These are phyloP conservation scores for Pelargonium fulgidum DNA, from an alignment of 441 rosid species.

Conservation along the genomic window DNA sequence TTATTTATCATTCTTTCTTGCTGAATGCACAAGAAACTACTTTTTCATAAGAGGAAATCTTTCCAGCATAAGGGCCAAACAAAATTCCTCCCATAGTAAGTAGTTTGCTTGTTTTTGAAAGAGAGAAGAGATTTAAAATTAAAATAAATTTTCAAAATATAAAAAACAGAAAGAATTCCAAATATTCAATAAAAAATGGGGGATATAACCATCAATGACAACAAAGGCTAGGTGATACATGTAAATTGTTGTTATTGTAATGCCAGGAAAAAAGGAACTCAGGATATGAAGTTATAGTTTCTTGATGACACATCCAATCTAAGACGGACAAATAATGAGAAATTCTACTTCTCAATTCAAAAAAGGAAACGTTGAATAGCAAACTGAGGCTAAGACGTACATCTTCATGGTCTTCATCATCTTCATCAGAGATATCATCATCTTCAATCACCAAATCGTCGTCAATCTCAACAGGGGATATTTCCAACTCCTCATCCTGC, in stretches of 20 bases:
- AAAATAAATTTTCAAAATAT: neutral
- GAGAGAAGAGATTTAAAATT: neutral
- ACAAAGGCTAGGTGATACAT: too few species aligned
- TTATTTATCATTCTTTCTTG: neutral
- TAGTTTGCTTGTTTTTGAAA: neutral
- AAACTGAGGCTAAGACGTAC: slow-evolving; percentile 37
- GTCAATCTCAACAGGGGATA: slow-evolving; percentile 87
- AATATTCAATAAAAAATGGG: too few species aligned
- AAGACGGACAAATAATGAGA: neutral
- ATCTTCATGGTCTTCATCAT: slow-evolving; percentile 90
- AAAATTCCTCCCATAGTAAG: neutral
- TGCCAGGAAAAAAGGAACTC: too few species aligned
- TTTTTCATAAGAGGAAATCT: neutral
- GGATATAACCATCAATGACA: too few species aligned
- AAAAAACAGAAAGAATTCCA: too few species aligned
- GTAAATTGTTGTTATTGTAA: too few species aligned
- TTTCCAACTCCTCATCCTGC: slow-evolving; percentile 91
- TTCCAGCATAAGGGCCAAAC: neutral
- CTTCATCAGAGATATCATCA: slow-evolving; percentile 94
- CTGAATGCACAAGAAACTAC: neutral
- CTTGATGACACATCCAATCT: slow-evolving; percentile 1
- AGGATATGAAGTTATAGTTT: too few species aligned
- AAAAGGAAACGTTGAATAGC: neutral
- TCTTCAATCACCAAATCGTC: slow-evolving; percentile 98
- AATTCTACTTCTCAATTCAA: neutral